Conservation (phyloP, 2,329 filamentous ascomycete genomes). For the Fusarium sp. region DNA sequence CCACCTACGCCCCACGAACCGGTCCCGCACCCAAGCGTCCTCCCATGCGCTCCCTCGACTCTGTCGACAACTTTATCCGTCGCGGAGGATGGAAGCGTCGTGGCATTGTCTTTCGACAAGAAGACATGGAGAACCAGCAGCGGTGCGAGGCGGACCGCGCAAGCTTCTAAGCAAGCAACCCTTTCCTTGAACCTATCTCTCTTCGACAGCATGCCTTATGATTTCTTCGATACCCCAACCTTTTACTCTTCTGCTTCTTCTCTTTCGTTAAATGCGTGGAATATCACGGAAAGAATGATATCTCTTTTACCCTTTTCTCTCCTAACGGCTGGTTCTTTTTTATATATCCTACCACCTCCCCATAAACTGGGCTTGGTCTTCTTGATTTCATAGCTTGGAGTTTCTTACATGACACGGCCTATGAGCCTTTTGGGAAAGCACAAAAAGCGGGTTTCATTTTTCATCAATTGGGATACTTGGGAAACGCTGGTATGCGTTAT, state of each 20-base stretch:
- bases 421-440: constrained; percentile 29
- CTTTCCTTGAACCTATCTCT: not conserved
- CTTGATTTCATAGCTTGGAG: constrained; percentile 27
- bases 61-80: constrained; percentile 57
- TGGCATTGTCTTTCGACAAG: constrained; percentile 55
- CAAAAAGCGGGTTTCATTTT: constrained; percentile 32
- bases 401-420: constrained; percentile 22
- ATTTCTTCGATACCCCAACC: constrained; percentile 43
- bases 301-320: not conserved
- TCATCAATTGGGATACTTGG: not conserved
- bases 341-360: constrained; percentile 8
- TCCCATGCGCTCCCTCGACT: constrained; percentile 53
- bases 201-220: constrained; percentile 26
- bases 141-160: constrained; percentile 34
- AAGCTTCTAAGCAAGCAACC: constrained; percentile 36
- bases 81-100: constrained; percentile 59
- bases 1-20: constrained; percentile 46
- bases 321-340: constrained; percentile 17
- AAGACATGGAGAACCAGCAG: constrained; percentile 47
- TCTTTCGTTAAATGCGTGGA: constrained; percentile 22
- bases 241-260: constrained; percentile 24
- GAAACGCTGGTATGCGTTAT: constrained; percentile 20
- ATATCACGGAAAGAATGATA: constrained; percentile 11
- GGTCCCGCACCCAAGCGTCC: constrained; percentile 48
- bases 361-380: constrained; percentile 18